Conservation (phyloP, 495 filamentous ascomycete species). For the Friedmanniomyces endolithicus region DNA sequence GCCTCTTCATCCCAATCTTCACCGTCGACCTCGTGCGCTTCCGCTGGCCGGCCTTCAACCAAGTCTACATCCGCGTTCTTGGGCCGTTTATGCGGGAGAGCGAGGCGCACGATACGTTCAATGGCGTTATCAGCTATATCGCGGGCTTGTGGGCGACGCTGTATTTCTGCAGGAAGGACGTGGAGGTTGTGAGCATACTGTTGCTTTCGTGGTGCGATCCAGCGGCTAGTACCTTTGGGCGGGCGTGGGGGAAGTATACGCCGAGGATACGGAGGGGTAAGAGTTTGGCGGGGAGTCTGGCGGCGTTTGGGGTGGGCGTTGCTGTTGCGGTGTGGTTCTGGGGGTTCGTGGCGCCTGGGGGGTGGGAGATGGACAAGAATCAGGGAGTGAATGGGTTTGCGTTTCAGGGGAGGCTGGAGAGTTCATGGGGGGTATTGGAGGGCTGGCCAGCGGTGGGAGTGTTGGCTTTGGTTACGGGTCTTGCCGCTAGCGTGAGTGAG, state of each 20-base stretch:
- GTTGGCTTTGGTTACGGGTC: constrained; percentile 75
- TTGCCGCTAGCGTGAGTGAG: constrained; percentile 79
- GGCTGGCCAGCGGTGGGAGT: constrained; percentile 67
- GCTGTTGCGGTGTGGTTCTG: constrained; percentile 73
- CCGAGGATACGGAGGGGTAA: constrained; percentile 74
- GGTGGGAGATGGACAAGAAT: constrained; percentile 20
- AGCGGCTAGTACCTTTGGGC: constrained; percentile 83
- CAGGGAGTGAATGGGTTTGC: constrained; percentile 60
- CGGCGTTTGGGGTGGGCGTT: constrained; percentile 70
- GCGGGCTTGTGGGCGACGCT: constrained; percentile 78
- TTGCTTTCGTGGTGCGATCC: constrained; percentile 97
- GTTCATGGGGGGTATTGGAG: constrained; percentile 40
- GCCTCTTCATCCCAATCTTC: constrained; percentile 77
- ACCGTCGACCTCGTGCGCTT: constrained; percentile 72
- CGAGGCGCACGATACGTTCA: constrained; percentile 72
- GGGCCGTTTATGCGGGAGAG: constrained; percentile 94
- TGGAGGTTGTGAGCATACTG: constrained; percentile 78
- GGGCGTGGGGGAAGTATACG: constrained; percentile 78
- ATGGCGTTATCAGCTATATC: constrained; percentile 94
- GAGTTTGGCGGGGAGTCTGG: constrained; percentile 76
- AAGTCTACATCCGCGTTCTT: constrained; percentile 67
- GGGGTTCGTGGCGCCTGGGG: constrained; percentile 61
- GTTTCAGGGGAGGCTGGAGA: constrained; percentile 60
- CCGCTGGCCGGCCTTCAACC: constrained; percentile 66
- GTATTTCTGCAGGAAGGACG: constrained; percentile 81